Base-by-base conservation (phyloP, 2,329 filamentous ascomycete genomes). In the Colletotrichum coccodes region DNA sequence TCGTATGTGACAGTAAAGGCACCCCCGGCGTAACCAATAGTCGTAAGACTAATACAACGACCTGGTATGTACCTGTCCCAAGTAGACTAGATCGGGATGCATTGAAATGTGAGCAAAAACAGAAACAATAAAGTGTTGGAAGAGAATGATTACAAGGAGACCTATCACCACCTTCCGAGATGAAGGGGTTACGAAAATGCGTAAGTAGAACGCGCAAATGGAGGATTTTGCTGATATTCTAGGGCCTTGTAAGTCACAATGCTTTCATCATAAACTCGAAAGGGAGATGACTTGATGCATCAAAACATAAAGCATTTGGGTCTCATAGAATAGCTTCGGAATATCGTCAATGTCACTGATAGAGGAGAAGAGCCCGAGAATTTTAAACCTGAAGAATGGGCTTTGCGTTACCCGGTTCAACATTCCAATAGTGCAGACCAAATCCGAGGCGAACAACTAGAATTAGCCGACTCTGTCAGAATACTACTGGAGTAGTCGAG, bases 241-340 rank as follows among this genome's bases (percentile, higher is more conserved):
- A 40, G 7, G 12, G 16, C 14, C 0, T 6, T 1, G 21, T 68
- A 2, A 64, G 47, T 44, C 14, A 16, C 2, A 3, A 16, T 5
- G 14, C 12, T 6, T 7, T 6, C 1, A 6, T 3, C 9, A 3
- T 2, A 12, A 21, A 9, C 14, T 0, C n/a, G 2, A 4, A 23
- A 30, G 3, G 18, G 6, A 8, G 1, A 4, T 21, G 6, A 21
- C 34, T 28, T 9, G 60, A 60, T 74, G 73, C 50, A 74, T 54
- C 23, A 73, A 52, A 7, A 71, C 65, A 56, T 75, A 76, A 28
- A 75, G 59, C 46, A 76, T 74, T 57, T 76, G 70, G 9, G 58
- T 62, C 1, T 49, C 63, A 38, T 72, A 73, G 42, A 73, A 71
- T 12, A 72, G 40, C 72, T 73, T 23, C 6, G 14, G 5, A 46